Conservation (phyloP, 441 rosid species). For the Hypseocharis bilobata region DNA sequence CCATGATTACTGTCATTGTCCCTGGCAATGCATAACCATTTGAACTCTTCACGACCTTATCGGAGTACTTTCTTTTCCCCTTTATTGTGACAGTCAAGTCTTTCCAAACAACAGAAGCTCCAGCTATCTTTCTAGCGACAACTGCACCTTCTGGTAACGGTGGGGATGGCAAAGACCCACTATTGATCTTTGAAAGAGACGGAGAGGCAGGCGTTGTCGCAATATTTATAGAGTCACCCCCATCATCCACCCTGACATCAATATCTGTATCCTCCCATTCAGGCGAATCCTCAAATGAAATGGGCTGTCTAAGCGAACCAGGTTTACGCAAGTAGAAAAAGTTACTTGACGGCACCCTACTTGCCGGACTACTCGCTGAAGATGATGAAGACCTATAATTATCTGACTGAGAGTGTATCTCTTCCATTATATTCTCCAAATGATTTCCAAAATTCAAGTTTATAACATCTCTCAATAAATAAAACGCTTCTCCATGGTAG, state of each 20-base stretch:
- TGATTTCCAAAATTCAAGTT: constrained; percentile 18
- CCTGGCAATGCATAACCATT: constrained; percentile 93
- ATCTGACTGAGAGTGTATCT: constrained; percentile 93
- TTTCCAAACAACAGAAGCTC: constrained; percentile 89
- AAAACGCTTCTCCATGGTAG: constrained; percentile 9
- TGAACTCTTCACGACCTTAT: constrained; percentile 81
- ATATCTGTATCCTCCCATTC: constrained; percentile 93
- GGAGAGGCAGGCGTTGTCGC: constrained; percentile 73
- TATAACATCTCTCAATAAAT: constrained; percentile 4
- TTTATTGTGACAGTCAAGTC: constrained; percentile 82
- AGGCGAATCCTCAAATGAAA: constrained; percentile 95
- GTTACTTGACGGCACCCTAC: constrained; percentile 92
- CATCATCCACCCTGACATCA: constrained; percentile 68
- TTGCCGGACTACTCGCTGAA: constrained; percentile 92
- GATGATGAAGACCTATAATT: constrained; percentile 93
- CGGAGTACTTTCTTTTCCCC: constrained; percentile 85
- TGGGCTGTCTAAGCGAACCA: constrained; percentile 80
- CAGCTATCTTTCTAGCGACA: constrained; percentile 67
- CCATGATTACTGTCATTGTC: constrained; percentile 96
- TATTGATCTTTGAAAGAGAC: constrained; percentile 71
- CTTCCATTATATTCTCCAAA: constrained; percentile 54
- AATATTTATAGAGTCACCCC: constrained; percentile 65
- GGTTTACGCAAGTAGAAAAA: constrained; percentile 90
- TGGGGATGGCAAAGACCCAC: constrained; percentile 81
- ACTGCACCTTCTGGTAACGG: constrained; percentile 46